These are phyloP conservation scores for Vanrija sp. DNA, from an alignment of 1,284 basidiomycete genomes.

Conservation along the genomic window DNA sequence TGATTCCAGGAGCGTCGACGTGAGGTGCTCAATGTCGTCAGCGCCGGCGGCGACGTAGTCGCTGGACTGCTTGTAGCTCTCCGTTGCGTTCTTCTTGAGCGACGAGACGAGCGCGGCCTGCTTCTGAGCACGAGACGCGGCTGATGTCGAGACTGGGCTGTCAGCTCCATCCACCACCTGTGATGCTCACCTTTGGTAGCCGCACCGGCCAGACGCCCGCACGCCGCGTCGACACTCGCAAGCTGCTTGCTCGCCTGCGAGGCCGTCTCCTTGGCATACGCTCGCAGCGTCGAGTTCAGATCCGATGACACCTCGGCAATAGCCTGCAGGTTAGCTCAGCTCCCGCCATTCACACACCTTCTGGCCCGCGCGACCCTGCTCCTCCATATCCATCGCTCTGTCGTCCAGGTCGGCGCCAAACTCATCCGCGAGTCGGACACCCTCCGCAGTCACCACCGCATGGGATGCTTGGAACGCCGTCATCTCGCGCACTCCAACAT, in stretches of 20 bases:
- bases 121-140: background rate
- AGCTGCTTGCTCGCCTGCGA: conserved; percentile 24
- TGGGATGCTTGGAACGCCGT: conserved; percentile 1
- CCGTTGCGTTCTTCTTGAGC: conserved; percentile 1
- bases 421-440: background rate
- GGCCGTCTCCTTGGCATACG: conserved; percentile 23
- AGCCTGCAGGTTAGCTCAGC: conserved; percentile 12
- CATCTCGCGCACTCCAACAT: background rate
- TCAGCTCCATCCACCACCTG: background rate
- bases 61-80: background rate
- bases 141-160: background rate
- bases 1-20: conserved; percentile 24
- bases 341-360: too few relatives aligned
- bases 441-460: background rate
- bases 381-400: conserved; percentile 1
- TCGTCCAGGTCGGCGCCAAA: background rate
- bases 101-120: conserved; percentile 2
- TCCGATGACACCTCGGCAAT: conserved; percentile 24
- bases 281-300: conserved; percentile 20
- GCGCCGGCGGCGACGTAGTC: conserved; percentile 2
- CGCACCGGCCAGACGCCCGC: conserved; percentile 17
- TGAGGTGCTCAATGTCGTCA: conserved; percentile 14
- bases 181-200: conserved; percentile 24
- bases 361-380: conserved; percentile 1
- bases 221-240: conserved; percentile 23